Percentiles rank a stretch among this genome's conserved stretches.
Conservation (phyloP, 768 basidiomycete genomes). For the Xanthoconium purpureum region DNA sequence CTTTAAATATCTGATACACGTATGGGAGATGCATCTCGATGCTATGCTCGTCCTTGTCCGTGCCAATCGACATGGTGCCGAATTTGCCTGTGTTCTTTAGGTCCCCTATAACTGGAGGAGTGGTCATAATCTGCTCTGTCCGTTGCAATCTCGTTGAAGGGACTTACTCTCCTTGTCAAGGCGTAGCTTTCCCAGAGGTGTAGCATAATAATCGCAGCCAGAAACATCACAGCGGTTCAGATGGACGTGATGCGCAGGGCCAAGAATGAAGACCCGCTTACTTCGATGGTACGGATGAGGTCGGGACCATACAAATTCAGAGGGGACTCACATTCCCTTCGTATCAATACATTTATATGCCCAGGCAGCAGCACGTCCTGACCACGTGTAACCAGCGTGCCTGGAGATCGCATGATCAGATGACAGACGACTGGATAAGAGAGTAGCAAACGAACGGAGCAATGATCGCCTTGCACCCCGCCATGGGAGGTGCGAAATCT, state of each 20-base stretch:
- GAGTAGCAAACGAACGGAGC: constrained; percentile 68
- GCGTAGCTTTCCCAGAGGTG: constrained; percentile 79
- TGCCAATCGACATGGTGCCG: constrained; percentile 54
- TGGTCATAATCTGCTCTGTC: constrained; percentile 3
- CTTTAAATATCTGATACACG: constrained; percentile 78
- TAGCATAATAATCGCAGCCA: constrained; percentile 71
- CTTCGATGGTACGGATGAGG: constrained; percentile 40
- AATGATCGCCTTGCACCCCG: constrained; percentile 81
- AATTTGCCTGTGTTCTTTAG: constrained; percentile 44
- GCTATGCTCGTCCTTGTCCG: constrained; percentile 94
- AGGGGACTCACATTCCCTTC: constrained; percentile 63
- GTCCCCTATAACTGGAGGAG: constrained; percentile 13
- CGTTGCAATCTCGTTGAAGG: neutral
- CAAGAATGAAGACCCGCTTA: constrained; percentile 89
- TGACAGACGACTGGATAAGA: neutral
- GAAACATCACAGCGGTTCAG: constrained; percentile 86
- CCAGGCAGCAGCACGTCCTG: constrained; percentile 93
- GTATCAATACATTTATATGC: constrained; percentile 89
- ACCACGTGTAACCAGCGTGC: constrained; percentile 95
- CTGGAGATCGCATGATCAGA: constrained; percentile 40
- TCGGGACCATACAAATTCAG: neutral
- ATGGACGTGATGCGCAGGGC: constrained; percentile 93
- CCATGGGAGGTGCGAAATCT: constrained; percentile 62
- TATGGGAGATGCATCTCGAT: constrained; percentile 98
- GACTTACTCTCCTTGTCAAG: constrained; percentile 76